Evolutionary conservation across 257 asterid genomes (phyloP), one percentile per base, ranked within the genome.

Genomic region (Scutellaria galericulata): DNA sequence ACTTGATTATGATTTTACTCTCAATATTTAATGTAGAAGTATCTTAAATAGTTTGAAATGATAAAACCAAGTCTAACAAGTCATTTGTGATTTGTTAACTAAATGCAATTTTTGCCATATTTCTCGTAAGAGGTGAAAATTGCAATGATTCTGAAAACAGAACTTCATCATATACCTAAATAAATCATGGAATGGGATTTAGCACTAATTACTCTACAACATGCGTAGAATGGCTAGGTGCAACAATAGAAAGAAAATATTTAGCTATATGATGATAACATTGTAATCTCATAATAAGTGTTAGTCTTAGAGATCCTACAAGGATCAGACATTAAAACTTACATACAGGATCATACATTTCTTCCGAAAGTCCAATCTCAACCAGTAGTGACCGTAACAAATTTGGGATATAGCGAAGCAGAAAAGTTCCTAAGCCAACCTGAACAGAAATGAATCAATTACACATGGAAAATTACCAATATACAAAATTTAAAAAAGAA

Each of bases 321-420:
- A 72, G 62, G 81, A 78, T 64, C 55, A 71, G 82, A 71, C 55
- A 77, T 66, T 64, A 77, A 77, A 86, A 90, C 97, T 86, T 90
- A 89, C 98, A 85, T 90, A 93, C 98, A 90, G 95, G 96, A 81
- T 84, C 79, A 81, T 89, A 83, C 88, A 93, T 73, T 70, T 94
- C 96, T 88, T 88, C 96, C n/a, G 91, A 76, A 77, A 91, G 79
- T 62, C 96, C 97, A 73, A 89, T 66, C 83, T 91, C 95, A 5
- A 66, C 40, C 68, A 90, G 85, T 39, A 83, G 68, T 50, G 89
- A 80, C 22, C 76, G 86, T 44, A 90, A 63, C 68, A 86, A 55
- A 54, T 76, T 73, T 5, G 98, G 90, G 74, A 83, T 75, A 65
- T 85, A 85, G 66, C 85, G 80, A 46, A 93, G 88, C 61, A 93